A percentile compares a stretch with the other conserved stretches of the same genome.
Conservation (phyloP, 257 asterid genomes). For the Solanum gracilifrons region DNA sequence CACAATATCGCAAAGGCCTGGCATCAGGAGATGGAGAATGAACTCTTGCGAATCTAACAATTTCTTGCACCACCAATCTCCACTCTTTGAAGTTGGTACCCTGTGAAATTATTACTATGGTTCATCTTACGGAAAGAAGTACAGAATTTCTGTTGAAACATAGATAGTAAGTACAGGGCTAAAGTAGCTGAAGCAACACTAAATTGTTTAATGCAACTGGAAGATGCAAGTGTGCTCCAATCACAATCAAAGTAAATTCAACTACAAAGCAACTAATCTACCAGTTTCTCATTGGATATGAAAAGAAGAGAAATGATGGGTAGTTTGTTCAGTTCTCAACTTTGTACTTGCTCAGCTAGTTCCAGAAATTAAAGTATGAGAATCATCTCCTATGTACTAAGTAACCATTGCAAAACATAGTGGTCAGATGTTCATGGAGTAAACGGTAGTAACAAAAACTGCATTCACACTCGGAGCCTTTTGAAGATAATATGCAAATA, state of each 20-base stretch:
- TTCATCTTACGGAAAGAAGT: constrained; percentile 3
- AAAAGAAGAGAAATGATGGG: not conserved
- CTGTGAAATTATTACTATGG: constrained; percentile 29
- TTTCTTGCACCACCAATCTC: constrained; percentile 88
- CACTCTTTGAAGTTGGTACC: constrained; percentile 94
- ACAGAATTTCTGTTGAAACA: not conserved
- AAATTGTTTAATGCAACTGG: not conserved
- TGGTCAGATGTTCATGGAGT: not conserved
- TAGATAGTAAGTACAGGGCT: not conserved
- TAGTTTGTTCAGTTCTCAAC: not conserved
- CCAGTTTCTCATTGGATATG: not conserved
- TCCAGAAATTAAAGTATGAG: not conserved
- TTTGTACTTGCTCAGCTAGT: not conserved
- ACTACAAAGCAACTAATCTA: not conserved
- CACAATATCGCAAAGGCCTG: constrained; percentile 76
- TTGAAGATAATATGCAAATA: not conserved
- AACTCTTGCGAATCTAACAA: constrained; percentile 56
- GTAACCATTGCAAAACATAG: not conserved
- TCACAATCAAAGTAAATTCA: not conserved
- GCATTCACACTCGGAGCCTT: not conserved
- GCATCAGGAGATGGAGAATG: constrained; percentile 34
- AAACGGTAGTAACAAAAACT: not conserved
- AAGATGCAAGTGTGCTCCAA: not conserved
- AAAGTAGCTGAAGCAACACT: not conserved
- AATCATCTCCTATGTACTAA: not conserved